phyloP scores from a whole-genome alignment of 1,284 basidiomycete species.

The Ceratobasidium sp. region DNA sequence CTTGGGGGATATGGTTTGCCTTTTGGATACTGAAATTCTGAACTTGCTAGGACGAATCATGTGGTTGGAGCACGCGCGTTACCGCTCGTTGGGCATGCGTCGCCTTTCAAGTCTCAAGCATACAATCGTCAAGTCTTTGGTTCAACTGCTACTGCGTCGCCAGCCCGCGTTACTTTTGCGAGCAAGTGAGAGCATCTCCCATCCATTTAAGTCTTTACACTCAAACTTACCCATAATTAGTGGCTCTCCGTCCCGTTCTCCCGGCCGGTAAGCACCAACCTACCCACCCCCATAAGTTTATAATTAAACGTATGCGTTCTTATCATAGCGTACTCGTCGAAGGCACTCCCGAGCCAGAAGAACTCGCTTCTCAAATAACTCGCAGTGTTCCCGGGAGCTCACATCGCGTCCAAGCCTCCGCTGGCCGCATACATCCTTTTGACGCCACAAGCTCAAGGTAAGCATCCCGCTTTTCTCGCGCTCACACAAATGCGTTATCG shows the following conservation, averaged over 20 bases:
- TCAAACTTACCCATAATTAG: neutral
- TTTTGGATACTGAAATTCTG: neutral
- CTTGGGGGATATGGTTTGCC: no score
- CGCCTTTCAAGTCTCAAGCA: neutral
- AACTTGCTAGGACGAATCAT: neutral
- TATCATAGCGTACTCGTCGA: conserved; percentile 18
- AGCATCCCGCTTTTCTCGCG: no score
- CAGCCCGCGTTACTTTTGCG: conserved; percentile 9
- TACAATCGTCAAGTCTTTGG: neutral
- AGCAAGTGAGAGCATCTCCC: neutral
- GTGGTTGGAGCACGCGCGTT: neutral
- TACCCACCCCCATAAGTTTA: neutral
- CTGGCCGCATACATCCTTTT: neutral
- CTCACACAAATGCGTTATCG: no score
- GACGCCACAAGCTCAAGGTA: neutral
- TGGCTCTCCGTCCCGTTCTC: conserved; percentile 2
- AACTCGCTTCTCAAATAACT: neutral
- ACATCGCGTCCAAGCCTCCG: no score
- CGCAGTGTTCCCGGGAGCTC: no score
- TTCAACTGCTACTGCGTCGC: neutral
- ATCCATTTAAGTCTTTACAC: no score
- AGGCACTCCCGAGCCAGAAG: conserved; percentile 21
- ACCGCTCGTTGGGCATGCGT: neutral
- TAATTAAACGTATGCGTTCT: neutral
- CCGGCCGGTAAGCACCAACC: neutral